Conservation (phyloP, 106 monocot genomes). For the Dendrobium nobile region DNA sequence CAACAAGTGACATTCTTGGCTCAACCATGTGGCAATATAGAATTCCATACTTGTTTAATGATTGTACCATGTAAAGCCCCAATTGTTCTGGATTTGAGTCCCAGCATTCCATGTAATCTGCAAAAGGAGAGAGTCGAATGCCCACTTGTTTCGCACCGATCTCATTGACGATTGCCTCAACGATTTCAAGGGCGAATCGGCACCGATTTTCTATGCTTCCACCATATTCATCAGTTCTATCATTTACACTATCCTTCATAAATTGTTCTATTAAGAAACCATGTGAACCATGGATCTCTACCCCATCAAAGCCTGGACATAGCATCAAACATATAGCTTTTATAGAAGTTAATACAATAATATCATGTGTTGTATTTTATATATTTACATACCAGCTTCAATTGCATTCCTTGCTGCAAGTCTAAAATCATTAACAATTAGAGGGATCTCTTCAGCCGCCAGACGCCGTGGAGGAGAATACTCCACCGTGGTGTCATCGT, state of each 20-base stretch:
- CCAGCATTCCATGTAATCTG: constrained; percentile 10
- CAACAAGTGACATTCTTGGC: constrained; percentile 25
- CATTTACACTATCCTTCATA: constrained; percentile 18
- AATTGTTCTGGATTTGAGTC: constrained; percentile 26
- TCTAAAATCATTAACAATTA: constrained; percentile 34
- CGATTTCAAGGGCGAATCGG: constrained; percentile 25
- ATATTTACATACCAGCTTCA: constrained; percentile 24
- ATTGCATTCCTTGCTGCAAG: constrained; percentile 43
- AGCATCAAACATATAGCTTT: background rate
- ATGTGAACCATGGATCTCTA: constrained; percentile 15
- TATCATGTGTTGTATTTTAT: background rate
- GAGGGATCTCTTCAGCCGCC: constrained; percentile 24
- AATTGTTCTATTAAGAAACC: constrained; percentile 19
- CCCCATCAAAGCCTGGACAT: constrained; percentile 17
- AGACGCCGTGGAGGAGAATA: constrained; percentile 30
- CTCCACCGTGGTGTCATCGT: constrained; percentile 8
- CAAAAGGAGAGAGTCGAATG: constrained; percentile 22
- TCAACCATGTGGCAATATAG: constrained; percentile 27
- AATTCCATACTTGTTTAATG: constrained; percentile 18
- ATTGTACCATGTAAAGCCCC: constrained; percentile 19
- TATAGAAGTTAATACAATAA: background rate
- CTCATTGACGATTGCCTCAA: constrained; percentile 19
- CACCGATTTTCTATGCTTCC: constrained; percentile 33
- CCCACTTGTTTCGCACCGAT: constrained; percentile 22
- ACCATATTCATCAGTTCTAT: constrained; percentile 11